Evolutionary conservation across 768 basidiomycete genomes (phyloP).

Genomic region (Boletus rufocinnamomeus): DNA sequence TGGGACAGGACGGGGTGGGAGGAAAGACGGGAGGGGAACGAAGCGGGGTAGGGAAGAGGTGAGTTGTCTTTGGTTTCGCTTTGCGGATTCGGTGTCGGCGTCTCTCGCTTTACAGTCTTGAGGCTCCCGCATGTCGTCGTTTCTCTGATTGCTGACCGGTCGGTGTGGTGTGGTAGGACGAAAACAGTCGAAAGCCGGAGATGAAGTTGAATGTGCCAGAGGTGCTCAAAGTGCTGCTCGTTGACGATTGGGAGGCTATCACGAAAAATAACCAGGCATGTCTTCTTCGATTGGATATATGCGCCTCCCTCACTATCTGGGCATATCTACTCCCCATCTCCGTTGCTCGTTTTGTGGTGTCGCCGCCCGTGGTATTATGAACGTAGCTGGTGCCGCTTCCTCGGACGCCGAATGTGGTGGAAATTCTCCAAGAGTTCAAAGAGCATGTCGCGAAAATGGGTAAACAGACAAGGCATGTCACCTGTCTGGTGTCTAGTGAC

Average conservation of each 20-base stretch:
- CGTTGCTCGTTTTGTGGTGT: not conserved
- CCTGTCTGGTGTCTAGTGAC: not conserved
- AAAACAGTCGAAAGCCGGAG: constrained; percentile 77
- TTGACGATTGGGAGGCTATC: constrained; percentile 97
- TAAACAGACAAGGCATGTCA: constrained; percentile 49
- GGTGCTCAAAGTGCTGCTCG: constrained; percentile 81
- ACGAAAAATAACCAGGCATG: constrained; percentile 91
- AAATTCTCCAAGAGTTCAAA: constrained; percentile 78
- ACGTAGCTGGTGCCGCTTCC: constrained; percentile 84
- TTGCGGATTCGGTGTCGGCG: not conserved
- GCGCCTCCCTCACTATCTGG: not conserved
- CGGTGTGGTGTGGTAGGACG: constrained; percentile 52
- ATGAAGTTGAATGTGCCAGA: constrained; percentile 92
- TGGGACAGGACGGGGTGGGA: constrained; percentile 33
- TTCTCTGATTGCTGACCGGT: constrained; percentile 2
- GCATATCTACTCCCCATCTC: not conserved
- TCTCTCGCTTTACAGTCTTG: not conserved
- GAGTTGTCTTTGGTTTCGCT: constrained; percentile 22
- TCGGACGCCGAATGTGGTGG: constrained; percentile 72
- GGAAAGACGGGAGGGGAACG: constrained; percentile 68
- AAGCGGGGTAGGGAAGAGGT: constrained; percentile 79
- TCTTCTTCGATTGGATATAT: not conserved
- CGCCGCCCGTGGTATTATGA: not conserved
- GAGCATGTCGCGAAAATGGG: constrained; percentile 53
- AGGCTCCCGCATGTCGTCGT: not conserved